These are phyloP conservation scores for Globisporangium splendens DNA, from an alignment of 352 stramenopile species.

Conservation along the genomic window DNA sequence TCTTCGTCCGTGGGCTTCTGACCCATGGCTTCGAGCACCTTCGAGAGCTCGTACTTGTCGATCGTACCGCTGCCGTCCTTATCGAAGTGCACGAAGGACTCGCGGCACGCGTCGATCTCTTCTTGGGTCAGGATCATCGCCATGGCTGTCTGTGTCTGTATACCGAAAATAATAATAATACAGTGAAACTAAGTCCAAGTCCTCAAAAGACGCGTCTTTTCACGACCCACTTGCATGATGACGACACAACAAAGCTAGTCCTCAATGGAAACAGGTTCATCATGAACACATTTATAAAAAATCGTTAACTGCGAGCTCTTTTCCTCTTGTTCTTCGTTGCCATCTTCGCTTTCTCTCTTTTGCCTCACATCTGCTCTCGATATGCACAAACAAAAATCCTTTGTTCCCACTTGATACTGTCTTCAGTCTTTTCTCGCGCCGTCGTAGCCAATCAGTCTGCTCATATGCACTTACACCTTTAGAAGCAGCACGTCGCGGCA, in stretches of 20 bases:
- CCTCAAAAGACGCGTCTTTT: not conserved
- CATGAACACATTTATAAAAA: not conserved
- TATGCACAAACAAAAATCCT: not conserved
- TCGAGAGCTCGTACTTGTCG: constrained; percentile 92
- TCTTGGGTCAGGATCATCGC: constrained; percentile 92
- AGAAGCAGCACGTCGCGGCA: constrained; percentile 19
- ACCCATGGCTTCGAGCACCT: constrained; percentile 96
- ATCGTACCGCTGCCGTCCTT: constrained; percentile 95
- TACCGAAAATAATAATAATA: no score
- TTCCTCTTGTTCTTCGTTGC: not conserved
- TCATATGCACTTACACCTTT: constrained; percentile 12
- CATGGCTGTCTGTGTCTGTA: constrained; percentile 7
- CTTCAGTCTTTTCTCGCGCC: not conserved
- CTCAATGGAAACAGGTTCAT: not conserved
- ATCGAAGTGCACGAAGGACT: constrained; percentile 97
- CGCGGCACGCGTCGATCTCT: constrained; percentile 94
- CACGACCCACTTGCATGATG: not conserved
- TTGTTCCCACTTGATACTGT: not conserved
- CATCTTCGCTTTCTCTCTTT: not conserved
- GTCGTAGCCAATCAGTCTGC: not conserved
- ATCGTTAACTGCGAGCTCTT: not conserved
- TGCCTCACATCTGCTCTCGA: not conserved
- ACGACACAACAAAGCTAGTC: not conserved
- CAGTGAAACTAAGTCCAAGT: no score
- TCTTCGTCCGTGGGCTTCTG: constrained; percentile 97